Base-by-base conservation (phyloP, 768 basidiomycete species). In the Lactarius sp. region DNA sequence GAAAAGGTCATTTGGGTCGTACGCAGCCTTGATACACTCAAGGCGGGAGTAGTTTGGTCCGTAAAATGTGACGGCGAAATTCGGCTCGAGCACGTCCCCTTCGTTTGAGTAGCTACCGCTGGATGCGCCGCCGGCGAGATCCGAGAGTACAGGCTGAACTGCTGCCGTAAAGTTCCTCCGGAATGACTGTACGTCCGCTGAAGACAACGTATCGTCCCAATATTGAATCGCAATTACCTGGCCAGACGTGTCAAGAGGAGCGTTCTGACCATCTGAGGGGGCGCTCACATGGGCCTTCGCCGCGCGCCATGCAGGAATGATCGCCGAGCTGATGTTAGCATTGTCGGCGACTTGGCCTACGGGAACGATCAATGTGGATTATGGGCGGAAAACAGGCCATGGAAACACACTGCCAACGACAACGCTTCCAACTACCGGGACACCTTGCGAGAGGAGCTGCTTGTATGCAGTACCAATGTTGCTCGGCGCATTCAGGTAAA, bases 201-300 rank as follows among this genome's bases (percentile, higher is more conserved):
- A 31, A 37, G 64, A 34, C 31, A 61, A 22, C 3, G 60, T 5
- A 31, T 2, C 27, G 22, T 55, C 16, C 64, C 64, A 65, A 12
- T 0, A 3, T 42, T 56, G 27, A 52, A 16, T 52, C 2, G 60
- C 54, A 6, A 65, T 44, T 3, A 65, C 8, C 62, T 63, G 53
- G 27, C 18, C 18, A 9, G 46, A n/a, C n/a, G 13, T 4, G 22
- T 63, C 36, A 47, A 22, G 12, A 51, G 14, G 14, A 2, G 13
- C 0, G 22, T 18, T n/a, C 46, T 3, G 39, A 20, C 7, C 8
- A 12, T 16, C 9, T 8, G 22, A 10, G 33, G 62, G 13, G 10
- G 47, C 7, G 67, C 74, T 52, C 52, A 76, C 77, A 56, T 77
- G 77, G 33, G 71, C 70, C 66, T 77, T 77, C 0, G 77, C 77